phyloP scores from a whole-genome alignment of 768 basidiomycete species.

The Sarcodon sp. region DNA sequence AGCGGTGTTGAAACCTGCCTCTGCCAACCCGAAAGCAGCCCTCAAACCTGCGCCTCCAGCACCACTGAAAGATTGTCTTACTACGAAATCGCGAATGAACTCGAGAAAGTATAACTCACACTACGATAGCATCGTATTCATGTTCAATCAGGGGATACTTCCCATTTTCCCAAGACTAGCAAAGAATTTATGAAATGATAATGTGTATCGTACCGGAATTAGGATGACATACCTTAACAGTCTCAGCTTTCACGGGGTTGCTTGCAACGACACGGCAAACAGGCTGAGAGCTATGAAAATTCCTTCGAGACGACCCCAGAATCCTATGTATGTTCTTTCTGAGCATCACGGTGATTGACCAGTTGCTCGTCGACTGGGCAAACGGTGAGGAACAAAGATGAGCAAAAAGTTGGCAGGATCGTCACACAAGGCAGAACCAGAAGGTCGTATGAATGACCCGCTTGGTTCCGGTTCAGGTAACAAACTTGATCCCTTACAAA shows the following conservation, averaged over 20 bases:
- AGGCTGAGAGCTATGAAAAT: constrained; percentile 55
- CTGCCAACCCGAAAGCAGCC: constrained; percentile 96
- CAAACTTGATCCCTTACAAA: no score
- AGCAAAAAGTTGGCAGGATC: no score
- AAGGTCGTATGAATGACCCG: no score
- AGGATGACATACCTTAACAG: constrained; percentile 49
- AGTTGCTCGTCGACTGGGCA: no score
- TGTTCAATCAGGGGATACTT: constrained; percentile 98
- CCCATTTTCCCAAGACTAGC: constrained; percentile 64
- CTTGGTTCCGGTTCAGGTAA: no score
- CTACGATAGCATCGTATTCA: constrained; percentile 84
- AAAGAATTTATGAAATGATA: constrained; percentile 5
- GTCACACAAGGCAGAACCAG: no score
- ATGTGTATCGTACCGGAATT: constrained; percentile 3
- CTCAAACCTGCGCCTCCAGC: constrained; percentile 97
- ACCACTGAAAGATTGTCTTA: constrained; percentile 38
- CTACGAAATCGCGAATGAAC: not conserved
- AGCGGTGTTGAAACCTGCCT: constrained; percentile 96
- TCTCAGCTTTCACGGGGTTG: constrained; percentile 68
- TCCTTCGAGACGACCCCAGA: constrained; percentile 34
- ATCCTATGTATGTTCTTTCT: constrained; percentile 48
- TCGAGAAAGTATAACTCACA: not conserved
- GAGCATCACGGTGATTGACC: constrained; percentile 32
- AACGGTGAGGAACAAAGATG: no score
- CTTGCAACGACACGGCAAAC: constrained; percentile 52